Conservation (phyloP, 148 eudicot species). For the Diospyros kaki region DNA sequence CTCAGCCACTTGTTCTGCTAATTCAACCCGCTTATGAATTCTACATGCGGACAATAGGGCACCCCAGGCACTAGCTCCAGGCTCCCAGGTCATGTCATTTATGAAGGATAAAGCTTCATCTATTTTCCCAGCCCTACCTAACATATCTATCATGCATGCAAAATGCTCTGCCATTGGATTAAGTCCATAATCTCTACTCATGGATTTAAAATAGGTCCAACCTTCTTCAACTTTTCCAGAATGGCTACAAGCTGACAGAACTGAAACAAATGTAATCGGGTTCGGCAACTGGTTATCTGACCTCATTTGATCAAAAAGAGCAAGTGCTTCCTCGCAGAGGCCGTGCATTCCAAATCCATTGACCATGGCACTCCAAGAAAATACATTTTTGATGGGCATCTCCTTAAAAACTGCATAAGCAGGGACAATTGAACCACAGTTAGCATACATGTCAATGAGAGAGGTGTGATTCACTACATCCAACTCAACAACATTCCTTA, state of each 20-base stretch:
- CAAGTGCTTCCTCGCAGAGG: slow-evolving; percentile 5
- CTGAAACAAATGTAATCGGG: slow-evolving; percentile 11
- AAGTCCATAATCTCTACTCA: slow-evolving; percentile 8
- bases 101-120: slow-evolving; percentile 10
- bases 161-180: slow-evolving; percentile 9
- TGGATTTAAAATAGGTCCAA: slow-evolving; percentile 11
- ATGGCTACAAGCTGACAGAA: slow-evolving; percentile 18
- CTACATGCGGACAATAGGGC: slow-evolving; percentile 14
- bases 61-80: slow-evolving; percentile 17
- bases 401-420: slow-evolving; percentile 3
- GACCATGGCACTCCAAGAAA: slow-evolving; percentile 14
- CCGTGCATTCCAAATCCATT: slow-evolving; percentile 16
- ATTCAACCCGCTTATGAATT: slow-evolving; percentile 5
- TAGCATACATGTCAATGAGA: slow-evolving; percentile 15
- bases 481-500: slow-evolving; percentile 4
- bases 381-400: slow-evolving; percentile 11
- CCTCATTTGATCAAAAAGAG: slow-evolving; percentile 12
- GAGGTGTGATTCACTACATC: slow-evolving; percentile 14
- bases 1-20: slow-evolving; percentile 10
- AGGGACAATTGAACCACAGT: slow-evolving; percentile 7
- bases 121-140: slow-evolving; percentile 16
- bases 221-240: slow-evolving; percentile 19
- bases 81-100: slow-evolving; percentile 5
- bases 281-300: slow-evolving; percentile 11
- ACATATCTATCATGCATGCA: slow-evolving; percentile 17